Conservation (phyloP, 2,329 filamentous ascomycete species). For the Penicillium digitatum region DNA sequence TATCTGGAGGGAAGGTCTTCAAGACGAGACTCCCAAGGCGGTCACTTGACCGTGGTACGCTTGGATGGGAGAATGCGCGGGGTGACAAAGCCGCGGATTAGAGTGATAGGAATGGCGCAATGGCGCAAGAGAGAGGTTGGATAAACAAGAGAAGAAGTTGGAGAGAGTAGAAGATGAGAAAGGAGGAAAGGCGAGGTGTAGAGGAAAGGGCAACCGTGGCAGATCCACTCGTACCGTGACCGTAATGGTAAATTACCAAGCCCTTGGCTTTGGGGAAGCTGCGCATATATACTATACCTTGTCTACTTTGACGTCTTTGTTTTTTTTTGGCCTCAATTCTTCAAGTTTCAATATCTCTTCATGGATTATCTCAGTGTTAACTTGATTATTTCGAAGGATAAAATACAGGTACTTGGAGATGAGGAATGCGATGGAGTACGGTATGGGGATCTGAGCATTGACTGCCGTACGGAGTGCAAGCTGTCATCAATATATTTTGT, state of each 20-base stretch:
- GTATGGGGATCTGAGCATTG: neutral
- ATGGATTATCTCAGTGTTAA: neutral
- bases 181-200: constrained; percentile 20
- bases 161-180: constrained; percentile 14
- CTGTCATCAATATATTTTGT: neutral
- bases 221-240: constrained; percentile 16
- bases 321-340: neutral
- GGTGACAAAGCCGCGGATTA: neutral
- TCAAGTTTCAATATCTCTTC: neutral
- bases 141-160: constrained; percentile 9
- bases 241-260: constrained; percentile 11
- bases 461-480: neutral
- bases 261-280: neutral
- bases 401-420: neutral
- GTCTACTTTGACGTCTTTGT: neutral
- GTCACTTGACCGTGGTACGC: constrained; percentile 9
- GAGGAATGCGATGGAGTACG: neutral
- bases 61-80: constrained; percentile 4
- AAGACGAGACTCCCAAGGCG: neutral
- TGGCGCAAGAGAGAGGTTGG: constrained; percentile 3
- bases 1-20: constrained; percentile 1
- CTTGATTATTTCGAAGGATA: neutral
- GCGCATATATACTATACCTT: too few species aligned
- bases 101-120: constrained; percentile 5
- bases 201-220: constrained; percentile 20